Evolutionary conservation across 164 flowering plant species (phyloP).

Genomic region (Hamamelis virginiana): DNA sequence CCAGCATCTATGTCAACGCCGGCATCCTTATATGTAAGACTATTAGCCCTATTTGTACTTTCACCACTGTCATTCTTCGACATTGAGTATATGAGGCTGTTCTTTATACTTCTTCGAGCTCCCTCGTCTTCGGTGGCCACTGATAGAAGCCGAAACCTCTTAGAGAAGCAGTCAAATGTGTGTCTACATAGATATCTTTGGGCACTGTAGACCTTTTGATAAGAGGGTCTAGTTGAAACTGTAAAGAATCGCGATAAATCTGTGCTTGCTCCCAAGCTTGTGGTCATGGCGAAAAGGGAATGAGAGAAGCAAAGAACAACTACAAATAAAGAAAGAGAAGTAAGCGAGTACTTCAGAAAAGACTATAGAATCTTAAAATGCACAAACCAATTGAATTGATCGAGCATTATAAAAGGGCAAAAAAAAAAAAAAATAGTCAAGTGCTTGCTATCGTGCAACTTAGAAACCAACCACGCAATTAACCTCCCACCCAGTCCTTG

Average conservation of each 20-base stretch:
- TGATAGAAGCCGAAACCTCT: slow-evolving; percentile 5
- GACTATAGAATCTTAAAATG: too few species aligned
- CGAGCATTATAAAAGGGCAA: too few species aligned
- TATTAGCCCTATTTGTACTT: slow-evolving; percentile 10
- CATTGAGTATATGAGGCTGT: slow-evolving; percentile 12
- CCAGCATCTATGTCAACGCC: slow-evolving; percentile 99
- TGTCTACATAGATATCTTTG: slow-evolving; percentile 6
- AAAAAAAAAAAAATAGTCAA: too few species aligned
- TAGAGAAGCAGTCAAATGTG: not conserved
- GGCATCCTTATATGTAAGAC: slow-evolving; percentile 81
- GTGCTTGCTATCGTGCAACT: too few species aligned
- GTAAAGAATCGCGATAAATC: slow-evolving; percentile 22
- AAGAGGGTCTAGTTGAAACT: not conserved
- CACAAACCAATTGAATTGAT: too few species aligned
- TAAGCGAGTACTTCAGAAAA: too few species aligned
- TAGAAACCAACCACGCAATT: too few species aligned
- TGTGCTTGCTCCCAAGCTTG: slow-evolving; percentile 19
- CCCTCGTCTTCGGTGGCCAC: not conserved
- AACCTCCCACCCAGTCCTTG: too few species aligned
- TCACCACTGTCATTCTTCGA: slow-evolving; percentile 5
- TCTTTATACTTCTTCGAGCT: slow-evolving; percentile 1
- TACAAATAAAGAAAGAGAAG: too few species aligned
- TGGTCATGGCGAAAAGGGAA: slow-evolving; percentile 18
- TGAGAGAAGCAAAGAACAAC: not conserved
- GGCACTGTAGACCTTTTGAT: not conserved